Evolutionary conservation across 257 asterid species (phyloP).

Genomic region (Gardenia jasminoides): DNA sequence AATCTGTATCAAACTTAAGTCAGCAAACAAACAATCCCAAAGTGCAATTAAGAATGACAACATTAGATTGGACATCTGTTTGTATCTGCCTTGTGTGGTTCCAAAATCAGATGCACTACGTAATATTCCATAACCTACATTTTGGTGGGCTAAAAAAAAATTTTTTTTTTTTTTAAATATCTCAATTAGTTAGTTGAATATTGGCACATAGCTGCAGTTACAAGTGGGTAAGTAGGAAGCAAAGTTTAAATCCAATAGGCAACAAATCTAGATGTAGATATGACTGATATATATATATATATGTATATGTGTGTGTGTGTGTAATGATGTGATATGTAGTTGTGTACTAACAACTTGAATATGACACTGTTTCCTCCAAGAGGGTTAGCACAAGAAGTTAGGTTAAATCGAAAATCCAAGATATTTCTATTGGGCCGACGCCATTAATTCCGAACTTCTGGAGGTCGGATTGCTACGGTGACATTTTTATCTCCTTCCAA

Average conservation of each 20-base stretch:
- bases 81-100: background rate
- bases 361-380: conserved; percentile 7
- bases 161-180: too few species aligned
- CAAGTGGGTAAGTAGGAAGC: conserved; percentile 20
- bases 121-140: background rate
- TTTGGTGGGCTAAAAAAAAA: background rate
- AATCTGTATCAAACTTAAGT: too few species aligned
- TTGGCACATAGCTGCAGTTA: background rate
- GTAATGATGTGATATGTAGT: conserved; percentile 23
- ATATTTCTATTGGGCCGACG: background rate
- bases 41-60: background rate
- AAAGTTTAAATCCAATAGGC: conserved; percentile 4
- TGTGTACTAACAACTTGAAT: conserved; percentile 17
- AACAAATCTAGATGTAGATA: too few species aligned
- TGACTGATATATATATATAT: too few species aligned
- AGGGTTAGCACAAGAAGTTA: background rate
- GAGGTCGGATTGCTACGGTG: background rate
- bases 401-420: background rate
- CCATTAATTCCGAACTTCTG: background rate
- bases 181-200: conserved; percentile 8
- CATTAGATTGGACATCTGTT: background rate
- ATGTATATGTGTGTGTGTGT: background rate
- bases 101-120: background rate
- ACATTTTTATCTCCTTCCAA: background rate
- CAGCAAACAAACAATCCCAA: background rate